Base-by-base conservation (phyloP, 306 rosid species). In the Inga laurina region DNA sequence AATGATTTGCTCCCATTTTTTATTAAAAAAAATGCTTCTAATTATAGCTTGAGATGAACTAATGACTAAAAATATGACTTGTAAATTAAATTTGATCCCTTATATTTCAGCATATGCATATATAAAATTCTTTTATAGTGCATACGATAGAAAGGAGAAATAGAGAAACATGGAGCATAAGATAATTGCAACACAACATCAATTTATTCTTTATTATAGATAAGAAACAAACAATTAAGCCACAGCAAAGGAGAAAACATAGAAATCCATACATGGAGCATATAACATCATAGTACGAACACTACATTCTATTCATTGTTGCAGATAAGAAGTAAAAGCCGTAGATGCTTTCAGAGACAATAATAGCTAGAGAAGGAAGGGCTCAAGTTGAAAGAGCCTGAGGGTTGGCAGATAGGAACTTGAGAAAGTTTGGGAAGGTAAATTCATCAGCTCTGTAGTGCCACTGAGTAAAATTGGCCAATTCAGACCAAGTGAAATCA, bases 401-500 rank as follows among this genome's bases (percentile, higher is more conserved):
- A 22, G 81, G 57, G 82, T 88, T 79, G 84, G 88, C 73, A 11
- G 88, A 84, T 15, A 65, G 83, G 22, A 93, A 94, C 9, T 89
- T 84, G 88, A 86, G 77, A 91, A 94, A 93, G 69, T 82, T 86
- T n/a, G 83, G 87, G 39, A 94, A 91, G 12, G 97, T 94, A 27
- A 82, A 65, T 41, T 88, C 89, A 52, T 94, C 97, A 8, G 94
- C 93, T 82, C 95, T 89, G 56, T 91, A 90, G 68, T 90, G 59
- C 6, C 86, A 88, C 51, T 93, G 97, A 1, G 95, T 94, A 88
- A 93, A 94, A 0, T 72, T 51, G 61, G 90, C 84, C 19, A 94
- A 71, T 59, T 92, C 77, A 2, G 93, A 88, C 98, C 98, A 94
- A 27, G 93, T 85, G 87, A 94, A 94, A 84, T 94, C 92, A 0